phyloP scores from a whole-genome alignment of 2,329 filamentous ascomycete species.

The Nemania sp. region DNA sequence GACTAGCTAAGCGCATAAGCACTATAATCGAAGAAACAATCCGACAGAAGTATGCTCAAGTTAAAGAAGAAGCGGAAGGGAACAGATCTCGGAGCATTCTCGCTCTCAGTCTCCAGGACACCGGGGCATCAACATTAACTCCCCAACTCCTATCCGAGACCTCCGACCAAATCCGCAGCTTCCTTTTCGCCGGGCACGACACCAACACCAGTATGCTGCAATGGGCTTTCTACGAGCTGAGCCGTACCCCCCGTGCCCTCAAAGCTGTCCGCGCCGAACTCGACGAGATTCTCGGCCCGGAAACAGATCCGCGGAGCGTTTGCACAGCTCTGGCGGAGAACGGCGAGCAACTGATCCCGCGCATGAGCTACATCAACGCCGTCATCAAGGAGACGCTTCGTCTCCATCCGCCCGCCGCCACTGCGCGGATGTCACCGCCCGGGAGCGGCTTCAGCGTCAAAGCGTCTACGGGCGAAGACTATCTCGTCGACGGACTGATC shows the following conservation, averaged over 20 bases:
- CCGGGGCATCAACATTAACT: background rate
- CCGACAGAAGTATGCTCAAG: conserved; percentile 14
- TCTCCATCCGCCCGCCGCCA: conserved; percentile 41
- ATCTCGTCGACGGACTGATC: conserved; percentile 38
- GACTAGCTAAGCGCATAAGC: background rate
- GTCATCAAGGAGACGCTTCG: conserved; percentile 46
- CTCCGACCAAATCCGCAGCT: conserved; percentile 44
- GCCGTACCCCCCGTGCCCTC: conserved; percentile 37
- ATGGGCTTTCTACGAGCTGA: conserved; percentile 45
- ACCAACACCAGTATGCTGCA: conserved; percentile 44
- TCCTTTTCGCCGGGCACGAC: conserved; percentile 48
- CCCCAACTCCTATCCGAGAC: conserved; percentile 37
- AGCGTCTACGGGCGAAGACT: background rate
- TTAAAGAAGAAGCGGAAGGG: background rate
- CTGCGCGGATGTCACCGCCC: conserved; percentile 34
- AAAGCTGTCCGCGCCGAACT: conserved; percentile 41
- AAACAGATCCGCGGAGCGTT: background rate
- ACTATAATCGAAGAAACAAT: background rate
- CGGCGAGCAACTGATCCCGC: conserved; percentile 38
- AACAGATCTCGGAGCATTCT: background rate
- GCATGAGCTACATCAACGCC: conserved; percentile 43
- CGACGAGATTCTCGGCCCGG: conserved; percentile 40
- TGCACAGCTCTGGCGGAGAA: conserved; percentile 19
- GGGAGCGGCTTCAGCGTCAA: conserved; percentile 38
- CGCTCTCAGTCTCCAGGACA: background rate